Base-by-base conservation (phyloP, 176 grass and related monocot species). In the Avena eriantha region DNA sequence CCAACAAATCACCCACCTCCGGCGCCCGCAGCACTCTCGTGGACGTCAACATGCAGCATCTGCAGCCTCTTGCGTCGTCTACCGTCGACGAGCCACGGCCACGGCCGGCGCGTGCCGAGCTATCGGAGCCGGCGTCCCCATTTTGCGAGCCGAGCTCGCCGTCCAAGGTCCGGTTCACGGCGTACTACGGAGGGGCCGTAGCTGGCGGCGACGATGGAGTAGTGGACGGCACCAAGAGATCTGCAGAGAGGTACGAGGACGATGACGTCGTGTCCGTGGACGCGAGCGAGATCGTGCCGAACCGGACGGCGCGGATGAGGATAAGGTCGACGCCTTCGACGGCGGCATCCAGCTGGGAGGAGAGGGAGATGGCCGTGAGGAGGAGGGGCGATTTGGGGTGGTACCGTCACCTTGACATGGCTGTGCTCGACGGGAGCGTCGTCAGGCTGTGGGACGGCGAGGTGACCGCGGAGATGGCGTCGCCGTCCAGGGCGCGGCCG, bases 391-490 rank as follows among this genome's bases (percentile, higher is more conserved):
- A 95, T 48, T 10, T 93, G 46, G 90, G 91, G 4, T 95, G 93
- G 93, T 95, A 95, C 81, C 77, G 67, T 1, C 85, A 82, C 84
- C 82, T 87, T n/a, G 89, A 95, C 84, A 87, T 85, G 89, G 64
- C 81, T 18, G 84, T 54, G 66, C 81, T 95, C 16, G 89, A 93
- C 66, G 93, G 93, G 61, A 91, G 86, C 73, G 86, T 95, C 31
- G 91, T 93, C 1, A 69, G 78, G 54, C 83, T 95, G 66, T 95
- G 93, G 93, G 81, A 93, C 83, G 80, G 86, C 73, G 73, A 90
- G 63, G 80, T 80, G 15, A 83, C 64, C 19, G 7, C 36, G 10
- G 33, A 48, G 45, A 49, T 5, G 73, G 82, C 78, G 12, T 79
- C 81, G 19, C 36, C 69, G 53, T 26, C 69, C 45, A 58, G 39